A percentile compares a stretch with the other conserved stretches of the same genome.
These are phyloP conservation scores for Pseudogymnoascus sp. DNA, from an alignment of 2,329 filamentous ascomycete species.

Conservation along the genomic window DNA sequence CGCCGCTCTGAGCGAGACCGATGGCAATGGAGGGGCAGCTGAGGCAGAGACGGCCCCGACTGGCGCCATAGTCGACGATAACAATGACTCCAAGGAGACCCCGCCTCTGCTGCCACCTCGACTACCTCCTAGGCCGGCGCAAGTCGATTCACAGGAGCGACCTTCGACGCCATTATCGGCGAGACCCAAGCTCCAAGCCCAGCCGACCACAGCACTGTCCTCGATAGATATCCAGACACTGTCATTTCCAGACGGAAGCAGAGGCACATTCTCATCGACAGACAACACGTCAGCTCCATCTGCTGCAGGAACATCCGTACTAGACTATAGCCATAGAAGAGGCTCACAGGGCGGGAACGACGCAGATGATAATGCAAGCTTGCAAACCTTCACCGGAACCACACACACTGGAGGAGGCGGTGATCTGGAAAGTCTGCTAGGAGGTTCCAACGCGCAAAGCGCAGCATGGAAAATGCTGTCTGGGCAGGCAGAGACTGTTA, in stretches of 20 bases:
- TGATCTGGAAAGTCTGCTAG: constrained; percentile 76
- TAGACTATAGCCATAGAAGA: constrained; percentile 14
- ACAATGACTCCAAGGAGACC: constrained; percentile 28
- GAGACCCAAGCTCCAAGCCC: constrained; percentile 39
- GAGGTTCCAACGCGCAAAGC: constrained; percentile 57
- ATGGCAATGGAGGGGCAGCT: background rate
- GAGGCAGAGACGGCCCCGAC: background rate
- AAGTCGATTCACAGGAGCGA: background rate
- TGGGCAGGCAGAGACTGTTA: constrained; percentile 51
- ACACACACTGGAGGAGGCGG: constrained; percentile 37
- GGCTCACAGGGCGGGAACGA: constrained; percentile 30
- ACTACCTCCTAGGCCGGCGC: constrained; percentile 27
- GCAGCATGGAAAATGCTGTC: constrained; percentile 62
- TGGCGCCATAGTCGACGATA: background rate
- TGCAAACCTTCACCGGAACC: constrained; percentile 36
- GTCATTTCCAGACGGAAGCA: constrained; percentile 61
- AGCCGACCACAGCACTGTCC: constrained; percentile 78
- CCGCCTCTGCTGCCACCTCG: constrained; percentile 45
- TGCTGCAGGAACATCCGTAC: constrained; percentile 30
- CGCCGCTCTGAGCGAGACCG: background rate
- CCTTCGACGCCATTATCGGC: background rate
- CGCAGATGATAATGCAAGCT: constrained; percentile 40
- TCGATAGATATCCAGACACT: constrained; percentile 73
- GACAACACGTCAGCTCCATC: constrained; percentile 6
- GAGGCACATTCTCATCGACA: constrained; percentile 50